phyloP scores from a whole-genome alignment of 2,329 filamentous ascomycete genomes.

The Microcyclosporella mali region DNA sequence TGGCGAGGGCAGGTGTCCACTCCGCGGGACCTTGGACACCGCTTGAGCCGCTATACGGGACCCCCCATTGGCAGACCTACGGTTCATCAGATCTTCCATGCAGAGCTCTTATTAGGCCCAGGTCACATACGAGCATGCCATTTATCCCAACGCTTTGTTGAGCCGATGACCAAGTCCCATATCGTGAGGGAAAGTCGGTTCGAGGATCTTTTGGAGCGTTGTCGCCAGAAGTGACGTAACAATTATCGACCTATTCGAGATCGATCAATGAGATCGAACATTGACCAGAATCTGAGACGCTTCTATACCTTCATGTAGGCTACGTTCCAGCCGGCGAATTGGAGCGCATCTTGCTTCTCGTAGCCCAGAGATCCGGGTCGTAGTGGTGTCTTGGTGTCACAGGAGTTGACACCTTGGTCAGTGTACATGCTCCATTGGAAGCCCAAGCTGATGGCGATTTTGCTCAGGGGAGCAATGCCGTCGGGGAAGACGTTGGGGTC shows the following conservation, averaged over 20 bases:
- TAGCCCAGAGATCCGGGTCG: conserved; percentile 19
- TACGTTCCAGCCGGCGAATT: conserved; percentile 26
- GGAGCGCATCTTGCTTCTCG: conserved; percentile 24
- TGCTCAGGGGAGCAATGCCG: conserved; percentile 44
- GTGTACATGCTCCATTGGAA: conserved; percentile 53
- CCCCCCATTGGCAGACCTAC: conserved; percentile 24
- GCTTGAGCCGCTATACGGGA: conserved; percentile 20
- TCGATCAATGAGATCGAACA: too few species aligned
- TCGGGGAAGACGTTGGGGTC: conserved; percentile 47
- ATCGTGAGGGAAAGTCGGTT: conserved; percentile 26
- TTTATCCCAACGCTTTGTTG: conserved; percentile 26
- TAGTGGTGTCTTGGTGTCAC: conserved; percentile 19
- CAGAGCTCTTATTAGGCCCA: too few species aligned
- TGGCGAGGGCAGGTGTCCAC: conserved; percentile 28
- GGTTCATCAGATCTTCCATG: too few species aligned
- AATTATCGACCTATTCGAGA: conserved; percentile 25
- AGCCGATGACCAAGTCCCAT: conserved; percentile 21
- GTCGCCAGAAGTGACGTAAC: conserved; percentile 23
- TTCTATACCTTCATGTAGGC: conserved; percentile 20
- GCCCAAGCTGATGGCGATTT: conserved; percentile 45
- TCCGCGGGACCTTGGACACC: conserved; percentile 26
- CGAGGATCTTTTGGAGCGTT: conserved; percentile 27
- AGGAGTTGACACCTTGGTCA: conserved; percentile 24
- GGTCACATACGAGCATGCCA: conserved; percentile 15
- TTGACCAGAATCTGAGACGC: too few species aligned